These are phyloP conservation scores for Ogataea nonfermentans DNA, from an alignment of 805 yeast species.

Conservation along the genomic window DNA sequence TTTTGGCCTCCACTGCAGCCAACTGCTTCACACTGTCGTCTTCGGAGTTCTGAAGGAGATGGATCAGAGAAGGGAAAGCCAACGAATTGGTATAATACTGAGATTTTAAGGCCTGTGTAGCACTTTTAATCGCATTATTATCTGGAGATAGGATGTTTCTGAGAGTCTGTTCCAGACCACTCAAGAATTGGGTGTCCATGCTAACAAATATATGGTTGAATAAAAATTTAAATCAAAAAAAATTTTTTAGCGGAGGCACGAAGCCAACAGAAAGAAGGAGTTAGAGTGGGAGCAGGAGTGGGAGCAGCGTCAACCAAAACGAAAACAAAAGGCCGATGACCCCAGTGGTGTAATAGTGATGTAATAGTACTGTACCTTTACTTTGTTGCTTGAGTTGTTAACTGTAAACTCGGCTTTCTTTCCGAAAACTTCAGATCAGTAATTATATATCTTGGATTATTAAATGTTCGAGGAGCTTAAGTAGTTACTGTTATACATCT, in stretches of 20 bases:
- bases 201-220: constrained; percentile 2
- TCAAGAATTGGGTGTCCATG: constrained; percentile 71
- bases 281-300: not conserved
- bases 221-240: constrained; percentile 4
- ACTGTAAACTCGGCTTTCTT: too few relatives aligned
- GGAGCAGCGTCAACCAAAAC: too few relatives aligned
- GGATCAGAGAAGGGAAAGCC: constrained; percentile 79
- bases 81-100: constrained; percentile 70
- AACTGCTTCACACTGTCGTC: constrained; percentile 78
- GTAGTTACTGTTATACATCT: not conserved
- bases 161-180: constrained; percentile 75
- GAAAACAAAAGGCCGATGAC: too few relatives aligned
- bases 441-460: not conserved
- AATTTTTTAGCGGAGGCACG: constrained; percentile 11
- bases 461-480: not conserved
- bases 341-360: too few relatives aligned
- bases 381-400: too few relatives aligned
- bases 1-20: constrained; percentile 96
- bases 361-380: too few relatives aligned
- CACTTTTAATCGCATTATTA: constrained; percentile 75
- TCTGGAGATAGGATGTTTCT: constrained; percentile 79
- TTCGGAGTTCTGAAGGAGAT: constrained; percentile 67
- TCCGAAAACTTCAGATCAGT: too few relatives aligned
- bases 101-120: constrained; percentile 68
- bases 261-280: not conserved